Evolutionary conservation across 2,329 filamentous ascomycete genomes (phyloP), one percentile per base, ranked within the genome.

Genomic region (Pseudogymnoascus sp.): DNA sequence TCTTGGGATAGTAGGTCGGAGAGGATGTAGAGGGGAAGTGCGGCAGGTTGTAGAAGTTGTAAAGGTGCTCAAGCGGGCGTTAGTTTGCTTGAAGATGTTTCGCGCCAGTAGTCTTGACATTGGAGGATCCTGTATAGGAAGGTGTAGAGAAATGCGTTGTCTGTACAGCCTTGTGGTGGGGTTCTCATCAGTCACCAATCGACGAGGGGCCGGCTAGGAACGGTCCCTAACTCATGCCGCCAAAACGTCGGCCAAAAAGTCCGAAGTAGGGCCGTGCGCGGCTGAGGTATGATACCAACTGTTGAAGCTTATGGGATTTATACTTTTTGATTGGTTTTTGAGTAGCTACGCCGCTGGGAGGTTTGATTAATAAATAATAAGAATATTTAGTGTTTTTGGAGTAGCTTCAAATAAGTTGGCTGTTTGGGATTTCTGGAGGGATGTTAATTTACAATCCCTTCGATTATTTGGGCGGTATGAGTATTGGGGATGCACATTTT

Each of bases 11-110:
- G 33, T 37, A 57, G 28, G 19, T 57, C 33, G 55, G 30, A 35
- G 30, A 23, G 19, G 19, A 8, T 9, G 15, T 28, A 18, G 3
- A 37, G 35, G 15, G 55, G 55, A 57, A 38, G 23, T 37, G 55
- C n/a, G 35, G 55, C 19, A 38, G 33, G 13, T n/a, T 21, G 55
- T 37, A 38, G 30, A 57, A 10, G 19, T 37, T 30, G 55, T 28
- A 57, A 57, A 57, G 18, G 30, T 57, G 19, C 13, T 57, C 55
- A 35, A 37, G 33, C 30, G 28, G 55, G 55, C 23, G 21, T 57
- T 57, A 57, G 45, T 12, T 52, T 52, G 45, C 45, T 52, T 52
- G 55, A 57, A 57, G 55, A 57, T 37, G 55, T 37, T 57, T 37
- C 33, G n/a, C 26, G 45, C 26, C 45, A 57, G 35, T 15, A 23